Percentiles rank a stretch among this genome's conserved stretches.
Evolutionary conservation across 345 rosid genomes (phyloP).

Genomic region (Fremontodendron californicum): DNA sequence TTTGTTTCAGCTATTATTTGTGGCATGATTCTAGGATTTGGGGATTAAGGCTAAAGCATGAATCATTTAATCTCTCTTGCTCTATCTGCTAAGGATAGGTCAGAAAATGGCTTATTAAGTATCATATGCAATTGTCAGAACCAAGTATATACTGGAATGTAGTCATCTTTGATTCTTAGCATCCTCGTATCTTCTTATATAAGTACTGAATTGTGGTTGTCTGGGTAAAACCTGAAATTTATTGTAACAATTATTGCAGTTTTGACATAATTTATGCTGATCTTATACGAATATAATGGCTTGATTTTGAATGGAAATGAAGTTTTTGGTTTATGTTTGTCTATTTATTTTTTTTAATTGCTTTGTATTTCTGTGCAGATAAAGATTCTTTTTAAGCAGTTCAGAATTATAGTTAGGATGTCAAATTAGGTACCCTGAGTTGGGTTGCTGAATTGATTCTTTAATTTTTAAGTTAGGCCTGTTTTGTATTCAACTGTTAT

Average conservation of each 20-base stretch:
- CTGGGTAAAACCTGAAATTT: background rate
- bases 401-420: background rate
- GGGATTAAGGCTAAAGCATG: background rate
- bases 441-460: background rate
- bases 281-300: background rate
- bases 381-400: background rate
- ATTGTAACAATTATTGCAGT: background rate
- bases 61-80: background rate
- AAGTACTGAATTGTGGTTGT: background rate
- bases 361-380: slow-evolving; percentile 4
- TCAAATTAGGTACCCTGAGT: background rate
- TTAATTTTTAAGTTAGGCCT: slow-evolving; percentile 9
- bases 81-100: background rate
- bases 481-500: background rate
- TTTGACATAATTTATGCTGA: background rate
- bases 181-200: background rate
- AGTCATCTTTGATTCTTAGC: background rate
- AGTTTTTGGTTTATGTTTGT: background rate
- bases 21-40: background rate
- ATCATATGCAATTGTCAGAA: background rate
- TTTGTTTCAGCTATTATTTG: background rate
- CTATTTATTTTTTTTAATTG: background rate
- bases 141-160: background rate
- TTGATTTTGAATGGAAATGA: background rate
- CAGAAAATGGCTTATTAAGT: background rate